Conservation (phyloP, 805 yeast species). For the Candida boleticola region DNA sequence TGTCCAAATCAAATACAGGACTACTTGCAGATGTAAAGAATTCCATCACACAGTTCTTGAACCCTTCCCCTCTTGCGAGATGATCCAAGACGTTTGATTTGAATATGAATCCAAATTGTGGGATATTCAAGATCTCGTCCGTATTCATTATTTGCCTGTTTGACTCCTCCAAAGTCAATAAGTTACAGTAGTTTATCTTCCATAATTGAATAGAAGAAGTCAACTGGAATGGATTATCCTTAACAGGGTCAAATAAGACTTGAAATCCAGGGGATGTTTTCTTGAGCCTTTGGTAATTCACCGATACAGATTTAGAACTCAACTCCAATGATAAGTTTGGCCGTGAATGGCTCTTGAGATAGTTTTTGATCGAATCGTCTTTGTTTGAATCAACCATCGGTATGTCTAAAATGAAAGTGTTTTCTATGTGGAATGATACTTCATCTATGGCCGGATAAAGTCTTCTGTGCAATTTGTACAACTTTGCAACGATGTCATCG, state of each 20-base stretch:
- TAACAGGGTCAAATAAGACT: conserved; percentile 28
- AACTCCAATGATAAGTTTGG: conserved; percentile 25
- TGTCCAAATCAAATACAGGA: conserved; percentile 38
- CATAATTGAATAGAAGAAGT: conserved; percentile 33
- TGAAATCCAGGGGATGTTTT: conserved; percentile 38
- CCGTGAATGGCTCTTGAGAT: conserved; percentile 12
- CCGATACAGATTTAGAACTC: conserved; percentile 22
- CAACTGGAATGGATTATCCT: conserved; percentile 33
- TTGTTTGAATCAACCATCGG: conserved; percentile 28
- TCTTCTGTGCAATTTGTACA: conserved; percentile 14
- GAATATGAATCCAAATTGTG: conserved; percentile 32
- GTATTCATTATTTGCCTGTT: conserved; percentile 6
- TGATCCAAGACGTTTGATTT: conserved; percentile 35
- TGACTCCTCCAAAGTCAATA: not conserved
- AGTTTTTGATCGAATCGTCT: conserved; percentile 19
- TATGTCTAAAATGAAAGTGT: conserved; percentile 22
- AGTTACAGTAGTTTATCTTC: conserved; percentile 20
- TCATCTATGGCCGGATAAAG: conserved; percentile 23
- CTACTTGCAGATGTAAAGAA: conserved; percentile 35
- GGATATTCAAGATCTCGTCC: conserved; percentile 33
- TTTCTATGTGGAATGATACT: conserved; percentile 26
- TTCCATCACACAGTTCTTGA: conserved; percentile 36
- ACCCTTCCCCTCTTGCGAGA: conserved; percentile 33
- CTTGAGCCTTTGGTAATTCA: conserved; percentile 20
- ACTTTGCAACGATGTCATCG: not conserved